Base-by-base conservation (phyloP, 2,329 filamentous ascomycete genomes). In the Xylariomycetidae sp. region DNA sequence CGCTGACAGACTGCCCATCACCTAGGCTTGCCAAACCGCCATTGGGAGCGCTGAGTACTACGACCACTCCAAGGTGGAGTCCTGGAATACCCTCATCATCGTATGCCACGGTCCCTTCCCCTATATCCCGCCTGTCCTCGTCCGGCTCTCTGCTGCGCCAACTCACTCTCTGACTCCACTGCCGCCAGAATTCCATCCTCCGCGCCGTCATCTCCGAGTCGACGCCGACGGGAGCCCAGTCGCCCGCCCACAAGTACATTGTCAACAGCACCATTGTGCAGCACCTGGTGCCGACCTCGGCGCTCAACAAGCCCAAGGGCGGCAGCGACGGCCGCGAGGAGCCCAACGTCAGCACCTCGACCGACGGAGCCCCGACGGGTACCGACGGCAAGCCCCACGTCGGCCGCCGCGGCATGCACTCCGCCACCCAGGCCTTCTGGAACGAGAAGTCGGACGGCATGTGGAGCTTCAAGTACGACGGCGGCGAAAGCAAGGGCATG, bases 201-300 rank as follows among this genome's bases (percentile, higher is more conserved):
- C 79, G 83, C 55, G 72, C 79, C 32, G 72, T 90, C 46, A 86
- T 90, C 61, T 79, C 81, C 47, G 84, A 89, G 57, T 79, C 82
- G 31, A 77, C 74, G 13, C 71, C 76, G 13, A 58, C 70, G 29
- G 64, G 70, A 41, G 66, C 69, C 40, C 63, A 69, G 18, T 67
- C 75, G 17, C 82, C 85, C 5, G 62, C 68, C 12, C 95, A 81
- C 76, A 96, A 96, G 65, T 96, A 90, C 66, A 86, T 88, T 49
- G 88, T 94, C 66, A 96, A 95, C 73, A 93, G 86, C 70, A 96
- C 90, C 47, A 95, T 96, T 57, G 93, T 96, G 49, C 90, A 98
- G 69, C 90, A 96, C 67, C 71, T 90, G 20, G 76, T 82, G 14
- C 76, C 82, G 34, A 81, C 76, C 10, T 74, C 76, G 19, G 67